Base-by-base conservation (phyloP, 805 yeast species). In the Ogataea populi-albae region DNA sequence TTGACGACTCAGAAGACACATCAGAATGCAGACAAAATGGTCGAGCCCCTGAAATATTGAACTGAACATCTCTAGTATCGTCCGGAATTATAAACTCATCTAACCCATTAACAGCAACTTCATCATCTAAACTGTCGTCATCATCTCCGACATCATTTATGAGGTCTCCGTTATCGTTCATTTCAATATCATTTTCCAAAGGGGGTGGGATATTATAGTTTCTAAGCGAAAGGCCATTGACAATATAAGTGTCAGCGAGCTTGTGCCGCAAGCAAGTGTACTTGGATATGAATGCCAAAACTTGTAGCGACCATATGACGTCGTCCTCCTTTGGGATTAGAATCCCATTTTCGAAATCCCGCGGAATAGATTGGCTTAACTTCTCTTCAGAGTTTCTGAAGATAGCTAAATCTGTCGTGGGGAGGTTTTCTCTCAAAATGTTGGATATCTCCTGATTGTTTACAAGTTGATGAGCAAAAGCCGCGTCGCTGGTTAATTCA, bases 281-380 rank as follows among this genome's bases (percentile, higher is more conserved):
- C 60, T 91, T 91, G 4, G 97, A 88, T 26, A 89, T 86, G 59
- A 88, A 91, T 10, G 98, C 98, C 33, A 93, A 61, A 15, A 93
- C 69, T 59, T 91, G 98, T 35, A 91, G 66, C 4, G 95, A 83
- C 96, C 96, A 88, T 23, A 87, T 80, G 12, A 91, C 86, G 55
- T 91, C 98, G 56, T 91, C 97, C 45, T 86, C 95, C 38, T 86
- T 75, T 1, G 97, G 97, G 5, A 88, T 73, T n/a, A 89, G 71
- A 16, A 80, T 77, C 2, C 95, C 95, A 26, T 82, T 62, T 30
- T 67, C 59, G 49, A 79, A 79, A 17, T 61, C 61, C 34, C 86
- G 65, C 16, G 85, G 85, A 8, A 52, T 51, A 4, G 58, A 50
- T 32, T 54, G 59, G 26, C 42, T 46, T 12, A 50, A 32, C 30